Evolutionary conservation across 2,329 filamentous ascomycete species (phyloP).

Genomic region (Phialophora macrospora): DNA sequence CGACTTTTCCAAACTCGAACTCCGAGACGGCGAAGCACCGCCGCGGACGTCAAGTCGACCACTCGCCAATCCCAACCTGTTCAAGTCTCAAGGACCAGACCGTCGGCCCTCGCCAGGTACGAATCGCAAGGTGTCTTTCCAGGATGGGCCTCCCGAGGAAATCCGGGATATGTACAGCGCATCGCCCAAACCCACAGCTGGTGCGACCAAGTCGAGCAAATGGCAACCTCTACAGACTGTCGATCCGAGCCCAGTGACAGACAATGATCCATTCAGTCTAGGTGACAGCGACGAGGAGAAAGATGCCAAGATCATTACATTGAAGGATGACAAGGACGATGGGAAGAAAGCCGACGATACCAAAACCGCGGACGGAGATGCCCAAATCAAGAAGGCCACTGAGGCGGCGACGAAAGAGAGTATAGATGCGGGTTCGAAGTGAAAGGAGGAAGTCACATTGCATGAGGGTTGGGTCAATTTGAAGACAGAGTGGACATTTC

Average conservation of each 20-base stretch:
- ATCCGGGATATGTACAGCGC: conserved; percentile 75
- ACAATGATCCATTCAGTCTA: conserved; percentile 95
- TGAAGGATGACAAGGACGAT: conserved; percentile 56
- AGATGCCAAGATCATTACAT: conserved; percentile 71
- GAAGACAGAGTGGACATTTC: neutral
- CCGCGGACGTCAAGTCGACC: conserved; percentile 65
- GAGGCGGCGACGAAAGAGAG: conserved; percentile 52
- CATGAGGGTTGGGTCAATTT: neutral
- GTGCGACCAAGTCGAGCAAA: conserved; percentile 74
- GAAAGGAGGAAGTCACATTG: neutral
- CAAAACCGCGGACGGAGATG: conserved; percentile 55
- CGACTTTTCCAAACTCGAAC: conserved; percentile 74
- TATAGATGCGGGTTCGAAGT: conserved; percentile 28
- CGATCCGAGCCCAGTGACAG: conserved; percentile 80
- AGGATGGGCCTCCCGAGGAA: conserved; percentile 73
- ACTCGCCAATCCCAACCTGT: conserved; percentile 76
- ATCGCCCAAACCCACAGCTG: conserved; percentile 61
- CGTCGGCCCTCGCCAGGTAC: conserved; percentile 54
- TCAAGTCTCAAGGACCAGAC: conserved; percentile 59
- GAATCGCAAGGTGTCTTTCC: conserved; percentile 61
- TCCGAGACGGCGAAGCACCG: conserved; percentile 66
- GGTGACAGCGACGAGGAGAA: conserved; percentile 95
- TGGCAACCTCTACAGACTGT: conserved; percentile 93
- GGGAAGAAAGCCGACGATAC: conserved; percentile 40
- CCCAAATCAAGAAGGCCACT: conserved; percentile 69